Evolutionary conservation across 805 yeast genomes (phyloP), one percentile per base, ranked within the genome.

Genomic region (Dipodascus geniculatus): DNA sequence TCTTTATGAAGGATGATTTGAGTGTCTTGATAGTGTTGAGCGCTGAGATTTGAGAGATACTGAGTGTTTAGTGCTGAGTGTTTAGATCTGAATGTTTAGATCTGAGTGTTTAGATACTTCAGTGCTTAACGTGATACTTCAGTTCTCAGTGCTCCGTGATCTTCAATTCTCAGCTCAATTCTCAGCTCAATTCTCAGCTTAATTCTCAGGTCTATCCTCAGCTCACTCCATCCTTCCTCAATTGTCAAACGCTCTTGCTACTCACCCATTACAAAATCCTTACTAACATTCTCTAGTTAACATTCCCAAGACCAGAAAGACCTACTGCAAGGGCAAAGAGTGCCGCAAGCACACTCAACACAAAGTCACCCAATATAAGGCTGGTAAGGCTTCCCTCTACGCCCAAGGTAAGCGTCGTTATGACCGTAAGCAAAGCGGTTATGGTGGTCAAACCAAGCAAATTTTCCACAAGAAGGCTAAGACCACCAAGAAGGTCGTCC

Each of bases 331-430:
- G 82, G 97, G 97, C 81, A 93, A 87, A 82, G 82, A 82, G 74
- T 93, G 99, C 84, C 87, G 95, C 74, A 88, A 89, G 81, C 99
- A 93, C 93, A 91, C 98, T 72, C 97, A 89, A 80, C 99, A 93
- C 95, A 93, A 91, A 84, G 99, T 93, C 74, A 91, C 99, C 78
- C 99, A 93, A 83, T 93, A 93, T 95, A 93, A 93, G 74, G 96
- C 98, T 75, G 99, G 99, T 81, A 93, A 93, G 82, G 98, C 99
- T 75, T 91, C 98, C 64, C 84, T 90, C 71, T 89, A 83, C 74
- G 96, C 98, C 69, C 98, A 93, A 82, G 99, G 99, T 85, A 93
- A 95, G 90, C 89, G 99, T 84, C 90, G 99, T 83, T 93, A 93
- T 82, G 99, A 93, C 91, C 96, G 99, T 81, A 93, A 93, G 81